Conservation (phyloP, 2,329 filamentous ascomycete genomes). For the Didymella sp. region DNA sequence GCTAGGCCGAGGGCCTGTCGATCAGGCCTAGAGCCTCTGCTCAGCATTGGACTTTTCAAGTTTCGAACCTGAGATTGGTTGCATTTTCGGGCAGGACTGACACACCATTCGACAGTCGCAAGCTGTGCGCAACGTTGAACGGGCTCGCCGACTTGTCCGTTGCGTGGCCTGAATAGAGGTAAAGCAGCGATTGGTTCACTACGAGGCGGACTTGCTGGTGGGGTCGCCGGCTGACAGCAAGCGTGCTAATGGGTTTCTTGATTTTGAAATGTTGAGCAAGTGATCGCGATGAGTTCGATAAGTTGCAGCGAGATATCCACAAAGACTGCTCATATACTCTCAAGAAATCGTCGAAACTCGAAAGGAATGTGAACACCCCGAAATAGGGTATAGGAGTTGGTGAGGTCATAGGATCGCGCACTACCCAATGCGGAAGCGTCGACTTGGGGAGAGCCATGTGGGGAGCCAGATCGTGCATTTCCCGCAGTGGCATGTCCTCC, state of each 20-base stretch:
- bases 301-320: slow-evolving; percentile 1
- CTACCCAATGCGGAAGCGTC: slow-evolving; percentile 12
- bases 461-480: slow-evolving; percentile 1
- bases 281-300: slow-evolving; percentile 5
- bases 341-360: background rate
- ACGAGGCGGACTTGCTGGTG: slow-evolving; percentile 5
- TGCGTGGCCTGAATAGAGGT: slow-evolving; percentile 4
- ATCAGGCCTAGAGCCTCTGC: slow-evolving; percentile 19
- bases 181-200: slow-evolving; percentile 11
- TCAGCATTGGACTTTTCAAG: slow-evolving; percentile 12
- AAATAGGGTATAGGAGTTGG: slow-evolving; percentile 8
- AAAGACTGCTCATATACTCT: background rate
- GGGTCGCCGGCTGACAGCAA: slow-evolving; percentile 13
- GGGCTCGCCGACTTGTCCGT: slow-evolving; percentile 6
- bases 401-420: slow-evolving; percentile 17
- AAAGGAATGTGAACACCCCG: slow-evolving; percentile 1
- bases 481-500: background rate
- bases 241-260: slow-evolving; percentile 3
- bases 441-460: slow-evolving; percentile 1
- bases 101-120: slow-evolving; percentile 7
- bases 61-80: slow-evolving; percentile 9
- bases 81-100: slow-evolving; percentile 5
- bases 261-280: slow-evolving; percentile 10
- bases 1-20: slow-evolving; percentile 13
- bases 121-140: slow-evolving; percentile 10